phyloP scores from a whole-genome alignment of 805 yeast species.

The Suhomyces sp. region DNA sequence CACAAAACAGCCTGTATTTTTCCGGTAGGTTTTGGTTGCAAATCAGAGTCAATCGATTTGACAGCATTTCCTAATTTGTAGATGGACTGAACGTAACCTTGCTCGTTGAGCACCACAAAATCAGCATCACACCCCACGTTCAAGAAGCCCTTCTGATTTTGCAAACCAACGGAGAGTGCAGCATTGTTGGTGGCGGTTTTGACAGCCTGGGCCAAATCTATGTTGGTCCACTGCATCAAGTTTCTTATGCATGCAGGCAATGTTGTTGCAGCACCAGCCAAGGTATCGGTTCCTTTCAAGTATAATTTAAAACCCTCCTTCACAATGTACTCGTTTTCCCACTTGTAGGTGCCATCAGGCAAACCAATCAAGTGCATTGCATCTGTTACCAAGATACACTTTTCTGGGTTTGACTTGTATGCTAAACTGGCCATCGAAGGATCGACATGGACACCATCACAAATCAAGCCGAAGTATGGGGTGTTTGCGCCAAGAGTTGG shows the following conservation, averaged over 20 bases:
- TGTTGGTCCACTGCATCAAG: conserved; percentile 47
- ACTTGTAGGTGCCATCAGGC: conserved; percentile 53
- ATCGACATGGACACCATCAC: conserved; percentile 60
- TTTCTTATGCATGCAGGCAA: conserved; percentile 50
- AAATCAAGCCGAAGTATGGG: conserved; percentile 54
- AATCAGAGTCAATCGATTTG: conserved; percentile 7
- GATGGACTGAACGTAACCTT: conserved; percentile 46
- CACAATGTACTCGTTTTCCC: conserved; percentile 48
- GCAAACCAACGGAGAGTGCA: conserved; percentile 45
- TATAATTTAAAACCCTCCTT: conserved; percentile 47
- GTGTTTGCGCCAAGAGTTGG: conserved; percentile 19
- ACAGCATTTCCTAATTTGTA: conserved; percentile 47
- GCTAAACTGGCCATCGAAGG: conserved; percentile 51
- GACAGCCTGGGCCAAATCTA: conserved; percentile 52
- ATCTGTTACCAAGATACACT: conserved; percentile 55
- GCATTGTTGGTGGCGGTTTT: conserved; percentile 54
- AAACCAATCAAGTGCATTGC: conserved; percentile 58
- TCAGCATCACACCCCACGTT: conserved; percentile 56
- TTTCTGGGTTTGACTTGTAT: conserved; percentile 50
- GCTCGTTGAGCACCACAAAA: conserved; percentile 43
- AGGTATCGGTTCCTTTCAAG: conserved; percentile 53
- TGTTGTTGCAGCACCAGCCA: conserved; percentile 62
- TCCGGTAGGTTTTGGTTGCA: conserved; percentile 1
- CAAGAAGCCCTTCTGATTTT: conserved; percentile 48
- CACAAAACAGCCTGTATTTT: conserved; percentile 3